A percentile compares a stretch with the other conserved stretches of the same genome.
Conservation (phyloP, 2,329 filamentous ascomycete genomes). For the Fusarium sterilihyphosum region DNA sequence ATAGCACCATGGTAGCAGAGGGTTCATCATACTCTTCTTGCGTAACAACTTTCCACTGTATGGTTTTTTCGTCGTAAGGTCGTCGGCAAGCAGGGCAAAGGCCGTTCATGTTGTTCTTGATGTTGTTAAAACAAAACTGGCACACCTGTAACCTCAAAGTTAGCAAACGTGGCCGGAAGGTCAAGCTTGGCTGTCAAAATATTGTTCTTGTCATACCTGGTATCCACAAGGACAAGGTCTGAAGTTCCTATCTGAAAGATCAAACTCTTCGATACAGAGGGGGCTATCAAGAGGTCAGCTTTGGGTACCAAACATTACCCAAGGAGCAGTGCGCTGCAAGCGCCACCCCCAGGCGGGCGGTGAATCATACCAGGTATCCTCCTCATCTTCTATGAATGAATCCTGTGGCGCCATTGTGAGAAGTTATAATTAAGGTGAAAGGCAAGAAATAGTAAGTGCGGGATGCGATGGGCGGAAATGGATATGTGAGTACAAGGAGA, state of each 20-base stretch:
- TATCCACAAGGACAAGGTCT: slow-evolving; percentile 97
- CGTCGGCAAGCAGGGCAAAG: slow-evolving; percentile 96
- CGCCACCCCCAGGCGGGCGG: slow-evolving; percentile 9
- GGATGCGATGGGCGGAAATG: slow-evolving; percentile 33
- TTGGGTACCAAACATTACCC: slow-evolving; percentile 34
- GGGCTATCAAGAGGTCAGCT: slow-evolving; percentile 68
- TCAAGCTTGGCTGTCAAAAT: neutral
- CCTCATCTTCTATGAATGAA: slow-evolving; percentile 76
- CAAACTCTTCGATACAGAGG: slow-evolving; percentile 98
- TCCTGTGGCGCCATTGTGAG: slow-evolving; percentile 73
- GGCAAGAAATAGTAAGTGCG: slow-evolving; percentile 30
- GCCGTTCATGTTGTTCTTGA: slow-evolving; percentile 97
- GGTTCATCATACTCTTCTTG: slow-evolving; percentile 82
- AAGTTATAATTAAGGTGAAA: slow-evolving; percentile 35
- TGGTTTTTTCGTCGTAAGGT: slow-evolving; percentile 95
- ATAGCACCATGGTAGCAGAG: neutral
- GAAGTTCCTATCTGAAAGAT: slow-evolving; percentile 97
- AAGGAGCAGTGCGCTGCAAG: slow-evolving; percentile 30
- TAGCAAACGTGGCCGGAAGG: slow-evolving; percentile 36
- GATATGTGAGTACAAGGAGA: slow-evolving; percentile 39
- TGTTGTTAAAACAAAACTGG: slow-evolving; percentile 99
- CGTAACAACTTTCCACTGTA: slow-evolving; percentile 95
- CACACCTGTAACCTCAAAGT: slow-evolving; percentile 75
- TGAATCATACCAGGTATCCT: slow-evolving; percentile 70
- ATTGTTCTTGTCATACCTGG: slow-evolving; percentile 71